Percentiles rank a stretch among this genome's conserved stretches.
phyloP scores from a whole-genome alignment of 805 yeast genomes.

The Phaffomyces antillensis region DNA sequence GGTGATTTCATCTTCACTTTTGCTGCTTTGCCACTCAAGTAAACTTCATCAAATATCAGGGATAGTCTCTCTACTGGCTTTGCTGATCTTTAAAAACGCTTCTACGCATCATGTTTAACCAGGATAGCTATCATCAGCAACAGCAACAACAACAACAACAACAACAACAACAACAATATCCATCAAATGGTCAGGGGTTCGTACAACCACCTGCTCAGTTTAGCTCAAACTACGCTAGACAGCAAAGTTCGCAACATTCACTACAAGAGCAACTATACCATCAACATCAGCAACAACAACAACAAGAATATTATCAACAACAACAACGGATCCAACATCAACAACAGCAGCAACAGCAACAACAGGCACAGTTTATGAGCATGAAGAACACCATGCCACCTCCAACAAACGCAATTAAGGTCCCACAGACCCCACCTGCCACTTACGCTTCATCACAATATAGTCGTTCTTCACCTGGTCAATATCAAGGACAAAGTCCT shows the following conservation, averaged over 20 bases:
- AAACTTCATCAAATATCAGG: no score
- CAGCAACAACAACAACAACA: neutral
- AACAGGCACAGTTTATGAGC: constrained; percentile 17
- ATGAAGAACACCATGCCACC: constrained; percentile 26
- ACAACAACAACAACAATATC: constrained; percentile 4
- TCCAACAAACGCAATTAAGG: constrained; percentile 17
- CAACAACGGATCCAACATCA: constrained; percentile 15
- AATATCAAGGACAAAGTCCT: constrained; percentile 8
- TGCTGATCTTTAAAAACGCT: no score
- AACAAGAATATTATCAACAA: constrained; percentile 15
- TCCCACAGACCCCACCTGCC: constrained; percentile 18
- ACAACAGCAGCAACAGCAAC: constrained; percentile 20
- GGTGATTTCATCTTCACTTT: no score
- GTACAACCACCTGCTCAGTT: constrained; percentile 30
- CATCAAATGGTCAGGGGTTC: constrained; percentile 17
- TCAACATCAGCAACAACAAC: constrained; percentile 26
- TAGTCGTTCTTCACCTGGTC: constrained; percentile 19
- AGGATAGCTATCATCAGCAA: constrained; percentile 12
- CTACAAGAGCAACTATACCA: constrained; percentile 30
- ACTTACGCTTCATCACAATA: constrained; percentile 11
- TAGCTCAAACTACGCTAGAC: constrained; percentile 29
- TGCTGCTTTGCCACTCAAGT: no score
- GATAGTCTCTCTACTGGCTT: no score
- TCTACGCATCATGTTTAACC: constrained; percentile 11
- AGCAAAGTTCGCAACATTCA: constrained; percentile 33